Evolutionary conservation across 495 filamentous ascomycete genomes (phyloP), one percentile per base, ranked within the genome.

Genomic region (Xylona heveae): DNA sequence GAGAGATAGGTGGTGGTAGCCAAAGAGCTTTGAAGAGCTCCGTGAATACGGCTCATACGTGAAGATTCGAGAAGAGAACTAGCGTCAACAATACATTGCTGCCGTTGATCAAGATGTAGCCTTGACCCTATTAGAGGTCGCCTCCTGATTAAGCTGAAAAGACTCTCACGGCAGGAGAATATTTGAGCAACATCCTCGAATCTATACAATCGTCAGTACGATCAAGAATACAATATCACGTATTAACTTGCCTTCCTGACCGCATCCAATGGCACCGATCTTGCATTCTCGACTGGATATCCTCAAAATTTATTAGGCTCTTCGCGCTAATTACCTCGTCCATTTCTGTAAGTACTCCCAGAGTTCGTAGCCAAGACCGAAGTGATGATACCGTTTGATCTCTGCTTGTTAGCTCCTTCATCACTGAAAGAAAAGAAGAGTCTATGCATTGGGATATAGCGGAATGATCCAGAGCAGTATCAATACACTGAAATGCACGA

Each of bases 121-220:
- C 58, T 51, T 2, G 64, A 54, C 32, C 64, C 69, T n/a, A 92
- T 51, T 26, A 62, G 54, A 16, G 59, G 52, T 37, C 66, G 68
- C 38, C 71, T 68, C 25, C 73, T 73, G 17, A 94, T 57, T n/a
- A 74, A 68, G 34, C 79, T 83, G 43, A 91, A 72, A 1, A 83
- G 58, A 8, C 78, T 78, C 42, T 81, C 76, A 38, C 83, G 71
- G 42, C 71, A 81, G 2, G 76, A 81, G 24, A 93, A 43, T 22
- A 95, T 74, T 25, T 77, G 70, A 30, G 72, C 70, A 35, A 90
- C 66, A 43, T 92, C 80, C 30, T 76, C 64, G 41, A 77, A 84
- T 42, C 82, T 88, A 42, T 13, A 18, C 27, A 10, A 7, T 18
- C 19, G 18, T 37, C 2, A 35, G 16, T 25, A 13, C 8, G 8